Evolutionary conservation across 2,329 filamentous ascomycete genomes (phyloP).

Genomic region (Sporothrix sp.): DNA sequence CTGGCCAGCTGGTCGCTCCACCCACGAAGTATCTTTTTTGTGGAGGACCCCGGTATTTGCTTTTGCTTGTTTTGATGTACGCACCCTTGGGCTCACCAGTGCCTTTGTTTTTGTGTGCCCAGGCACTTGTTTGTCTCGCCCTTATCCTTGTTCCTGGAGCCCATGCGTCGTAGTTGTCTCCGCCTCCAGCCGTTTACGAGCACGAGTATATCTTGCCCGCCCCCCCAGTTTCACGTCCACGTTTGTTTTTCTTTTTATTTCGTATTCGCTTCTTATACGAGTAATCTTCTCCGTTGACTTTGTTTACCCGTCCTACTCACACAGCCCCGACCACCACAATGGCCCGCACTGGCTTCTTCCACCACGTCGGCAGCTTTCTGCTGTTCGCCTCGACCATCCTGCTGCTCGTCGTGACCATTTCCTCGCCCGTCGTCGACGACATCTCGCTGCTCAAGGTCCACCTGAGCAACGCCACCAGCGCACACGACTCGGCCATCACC

Average conservation of each 20-base stretch:
- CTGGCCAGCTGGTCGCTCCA: no score
- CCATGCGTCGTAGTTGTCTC: no score
- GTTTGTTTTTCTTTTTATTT: no score
- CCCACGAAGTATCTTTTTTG: no score
- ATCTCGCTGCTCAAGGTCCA: slow-evolving; percentile 45
- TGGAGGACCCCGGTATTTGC: not conserved
- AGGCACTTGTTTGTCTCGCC: not conserved
- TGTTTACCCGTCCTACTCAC: no score
- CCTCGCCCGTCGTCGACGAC: slow-evolving; percentile 47
- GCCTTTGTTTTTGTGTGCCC: not conserved
- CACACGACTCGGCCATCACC: slow-evolving; percentile 29
- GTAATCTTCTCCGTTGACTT: no score
- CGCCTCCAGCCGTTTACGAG: no score
- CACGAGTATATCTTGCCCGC: no score
- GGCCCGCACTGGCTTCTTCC: slow-evolving; percentile 40
- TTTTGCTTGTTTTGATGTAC: not conserved
- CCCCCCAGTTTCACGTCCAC: no score
- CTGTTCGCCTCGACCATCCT: slow-evolving; percentile 46
- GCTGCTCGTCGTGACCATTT: slow-evolving; percentile 48
- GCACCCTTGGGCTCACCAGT: not conserved
- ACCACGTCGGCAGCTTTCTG: slow-evolving; percentile 49
- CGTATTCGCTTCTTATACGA: no score
- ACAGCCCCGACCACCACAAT: slow-evolving; percentile 29
- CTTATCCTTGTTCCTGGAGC: not conserved
- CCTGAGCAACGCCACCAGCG: slow-evolving; percentile 29